Evolutionary conservation across 2,329 filamentous ascomycete genomes (phyloP), one percentile per base, ranked within the genome.

Genomic region (Microsporum canis): DNA sequence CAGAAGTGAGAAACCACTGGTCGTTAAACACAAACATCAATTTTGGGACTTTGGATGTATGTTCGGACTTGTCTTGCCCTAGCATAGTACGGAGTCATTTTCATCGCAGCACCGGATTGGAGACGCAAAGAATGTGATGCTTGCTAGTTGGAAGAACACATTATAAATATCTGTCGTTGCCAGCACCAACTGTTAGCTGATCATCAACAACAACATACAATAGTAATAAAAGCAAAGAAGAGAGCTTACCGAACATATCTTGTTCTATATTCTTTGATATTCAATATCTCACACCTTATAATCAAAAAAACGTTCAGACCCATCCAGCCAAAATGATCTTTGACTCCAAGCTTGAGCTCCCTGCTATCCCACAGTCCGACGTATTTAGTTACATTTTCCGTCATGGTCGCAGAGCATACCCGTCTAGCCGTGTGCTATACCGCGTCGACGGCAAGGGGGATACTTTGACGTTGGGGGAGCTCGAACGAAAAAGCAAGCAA

Each of bases 371-470:
- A 29, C 38, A 38, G 10, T 47, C 34, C 5, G 65, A 66, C 61
- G 64, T 65, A 29, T 65, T 65, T 61, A 64, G 53, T 38, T 66
- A 65, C 53, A 60, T 66, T 61, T 66, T 66, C 47, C 55, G 60
- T 34, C 36, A 57, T 38, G 57, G 57, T 17, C 60, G 62, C 58
- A 49, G 63, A 27, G 39, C 38, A 10, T 66, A 66, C 47, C 65
- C 65, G 14, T 39, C 36, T 53, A 34, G 62, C 34, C 55, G 62
- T 14, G 62, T 66, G 17, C 36, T 66, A 8, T 66, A 66, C 49
- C 56, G 60, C 29, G 60, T 59, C 14, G 64, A 66, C 60, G 49
- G 59, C 14, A 62, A 39, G n/a, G 38, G 60, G 27, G 55, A 60
- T 27, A 66, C 63, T 10, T 61, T 66, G 56, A 66, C 62, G 1